These are phyloP conservation scores for Salvia rosmarinus DNA, from an alignment of 257 asterid species.

Conservation along the genomic window DNA sequence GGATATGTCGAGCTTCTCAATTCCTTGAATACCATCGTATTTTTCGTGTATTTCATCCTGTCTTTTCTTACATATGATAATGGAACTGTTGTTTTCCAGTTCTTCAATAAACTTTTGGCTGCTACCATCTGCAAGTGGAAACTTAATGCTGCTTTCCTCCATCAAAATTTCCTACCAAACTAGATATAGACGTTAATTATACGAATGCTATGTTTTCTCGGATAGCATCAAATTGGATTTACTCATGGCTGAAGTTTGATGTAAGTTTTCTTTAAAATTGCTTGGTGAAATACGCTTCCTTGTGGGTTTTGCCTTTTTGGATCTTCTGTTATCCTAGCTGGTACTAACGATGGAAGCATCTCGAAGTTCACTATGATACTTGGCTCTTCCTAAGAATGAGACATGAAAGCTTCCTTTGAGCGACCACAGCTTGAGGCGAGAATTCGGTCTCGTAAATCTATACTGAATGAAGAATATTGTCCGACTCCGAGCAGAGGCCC, in stretches of 20 bases:
- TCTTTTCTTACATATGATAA: background rate
- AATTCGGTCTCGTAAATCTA: slow-evolving; percentile 83
- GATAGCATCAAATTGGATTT: background rate
- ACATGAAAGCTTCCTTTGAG: slow-evolving; percentile 62
- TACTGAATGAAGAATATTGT: slow-evolving; percentile 94
- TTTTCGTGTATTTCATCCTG: background rate
- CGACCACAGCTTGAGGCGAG: slow-evolving; percentile 64
- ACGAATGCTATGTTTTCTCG: background rate
- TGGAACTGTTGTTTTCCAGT: background rate
- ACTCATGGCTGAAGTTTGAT: slow-evolving; percentile 16
- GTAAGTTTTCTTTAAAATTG: too few species aligned
- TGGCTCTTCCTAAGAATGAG: slow-evolving; percentile 50
- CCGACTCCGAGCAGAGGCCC: slow-evolving; percentile 97
- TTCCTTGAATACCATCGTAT: slow-evolving; percentile 18
- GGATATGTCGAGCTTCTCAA: background rate
- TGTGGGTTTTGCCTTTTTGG: slow-evolving; percentile 22
- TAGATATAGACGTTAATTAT: background rate
- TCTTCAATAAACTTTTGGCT: background rate
- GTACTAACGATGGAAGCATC: slow-evolving; percentile 66
- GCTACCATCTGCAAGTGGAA: too few species aligned
- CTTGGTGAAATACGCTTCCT: slow-evolving; percentile 3
- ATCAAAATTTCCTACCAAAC: background rate
- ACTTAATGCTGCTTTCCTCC: too few species aligned
- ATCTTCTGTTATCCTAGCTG: slow-evolving; percentile 36
- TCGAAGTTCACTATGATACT: slow-evolving; percentile 79